Conservation (phyloP, 2,329 filamentous ascomycete species). For the Aspergillus sp. region DNA sequence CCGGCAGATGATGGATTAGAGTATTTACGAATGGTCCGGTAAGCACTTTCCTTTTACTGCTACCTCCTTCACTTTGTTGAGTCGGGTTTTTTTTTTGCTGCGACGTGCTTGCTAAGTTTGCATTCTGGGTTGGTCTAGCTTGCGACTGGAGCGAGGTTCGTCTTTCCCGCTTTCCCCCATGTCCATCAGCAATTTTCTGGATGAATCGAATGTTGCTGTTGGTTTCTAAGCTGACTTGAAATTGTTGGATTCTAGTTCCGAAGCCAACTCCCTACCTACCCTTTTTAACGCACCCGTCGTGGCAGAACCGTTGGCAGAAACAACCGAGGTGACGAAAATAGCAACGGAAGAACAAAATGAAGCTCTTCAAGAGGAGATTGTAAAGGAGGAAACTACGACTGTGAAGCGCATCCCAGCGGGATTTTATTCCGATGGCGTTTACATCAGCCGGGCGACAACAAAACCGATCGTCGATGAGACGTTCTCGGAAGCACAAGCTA, state of each 20-base stretch:
- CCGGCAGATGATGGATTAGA: constrained; percentile 67
- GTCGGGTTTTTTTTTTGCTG: constrained; percentile 5
- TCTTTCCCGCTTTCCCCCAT: neutral
- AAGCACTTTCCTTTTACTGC: constrained; percentile 42
- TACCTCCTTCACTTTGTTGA: neutral
- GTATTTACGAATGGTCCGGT: constrained; percentile 72
- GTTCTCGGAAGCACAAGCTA: constrained; percentile 56
- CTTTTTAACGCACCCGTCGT: constrained; percentile 64
- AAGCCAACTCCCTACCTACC: constrained; percentile 73
- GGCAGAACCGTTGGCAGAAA: constrained; percentile 15
- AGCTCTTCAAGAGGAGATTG: neutral
- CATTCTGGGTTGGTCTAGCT: constrained; percentile 12
- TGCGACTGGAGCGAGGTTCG: constrained; percentile 12
- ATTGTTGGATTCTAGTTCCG: constrained; percentile 54
- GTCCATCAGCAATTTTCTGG: neutral
- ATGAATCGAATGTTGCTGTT: neutral
- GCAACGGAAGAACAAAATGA: constrained; percentile 22
- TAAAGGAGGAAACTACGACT: neutral
- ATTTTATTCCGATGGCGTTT: constrained; percentile 77
- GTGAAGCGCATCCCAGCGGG: constrained; percentile 56
- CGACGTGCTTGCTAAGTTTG: constrained; percentile 9
- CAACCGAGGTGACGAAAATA: constrained; percentile 18
- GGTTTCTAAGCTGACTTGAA: constrained; percentile 3
- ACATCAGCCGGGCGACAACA: constrained; percentile 54
- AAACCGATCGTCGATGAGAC: constrained; percentile 24